phyloP scores from a whole-genome alignment of 495 filamentous ascomycete genomes.

The Trichoderma asperelloides region DNA sequence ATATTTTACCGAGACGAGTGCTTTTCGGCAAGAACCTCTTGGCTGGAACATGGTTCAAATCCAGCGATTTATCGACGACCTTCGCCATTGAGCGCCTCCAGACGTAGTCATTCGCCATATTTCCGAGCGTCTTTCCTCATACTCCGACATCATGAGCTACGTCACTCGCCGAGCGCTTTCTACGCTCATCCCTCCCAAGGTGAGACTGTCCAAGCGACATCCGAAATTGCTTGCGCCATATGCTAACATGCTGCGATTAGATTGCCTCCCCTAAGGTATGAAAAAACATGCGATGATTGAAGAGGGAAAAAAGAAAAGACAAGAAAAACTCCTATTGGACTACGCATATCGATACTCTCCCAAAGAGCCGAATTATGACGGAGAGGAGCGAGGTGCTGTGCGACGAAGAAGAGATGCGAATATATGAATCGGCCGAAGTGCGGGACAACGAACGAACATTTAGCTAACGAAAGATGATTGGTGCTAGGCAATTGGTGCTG shows the following conservation, averaged over 20 bases:
- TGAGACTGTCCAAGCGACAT: slow-evolving; percentile 32
- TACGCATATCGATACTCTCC: background rate
- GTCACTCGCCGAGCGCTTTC: slow-evolving; percentile 82
- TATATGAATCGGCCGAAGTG: background rate
- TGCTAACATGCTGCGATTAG: slow-evolving; percentile 27
- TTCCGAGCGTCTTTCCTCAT: background rate
- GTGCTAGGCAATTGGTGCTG: slow-evolving; percentile 72
- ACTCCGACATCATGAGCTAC: slow-evolving; percentile 73
- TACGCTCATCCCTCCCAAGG: slow-evolving; percentile 97
- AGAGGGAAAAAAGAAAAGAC: background rate
- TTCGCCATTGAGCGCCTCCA: slow-evolving; percentile 14
- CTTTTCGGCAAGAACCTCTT: slow-evolving; percentile 20
- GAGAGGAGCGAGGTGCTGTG: background rate
- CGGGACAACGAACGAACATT: background rate
- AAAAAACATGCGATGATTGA: slow-evolving; percentile 15
- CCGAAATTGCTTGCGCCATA: background rate
- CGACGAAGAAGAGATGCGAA: background rate
- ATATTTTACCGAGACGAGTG: slow-evolving; percentile 20
- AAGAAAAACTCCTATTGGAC: background rate
- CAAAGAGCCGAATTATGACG: background rate
- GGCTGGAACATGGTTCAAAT: background rate
- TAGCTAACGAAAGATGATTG: slow-evolving; percentile 23
- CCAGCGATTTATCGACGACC: slow-evolving; percentile 14
- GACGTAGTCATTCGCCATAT: background rate
- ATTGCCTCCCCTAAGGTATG: slow-evolving; percentile 91